Base-by-base conservation (phyloP, 2,329 filamentous ascomycete genomes). In the Colletotrichum sp. region DNA sequence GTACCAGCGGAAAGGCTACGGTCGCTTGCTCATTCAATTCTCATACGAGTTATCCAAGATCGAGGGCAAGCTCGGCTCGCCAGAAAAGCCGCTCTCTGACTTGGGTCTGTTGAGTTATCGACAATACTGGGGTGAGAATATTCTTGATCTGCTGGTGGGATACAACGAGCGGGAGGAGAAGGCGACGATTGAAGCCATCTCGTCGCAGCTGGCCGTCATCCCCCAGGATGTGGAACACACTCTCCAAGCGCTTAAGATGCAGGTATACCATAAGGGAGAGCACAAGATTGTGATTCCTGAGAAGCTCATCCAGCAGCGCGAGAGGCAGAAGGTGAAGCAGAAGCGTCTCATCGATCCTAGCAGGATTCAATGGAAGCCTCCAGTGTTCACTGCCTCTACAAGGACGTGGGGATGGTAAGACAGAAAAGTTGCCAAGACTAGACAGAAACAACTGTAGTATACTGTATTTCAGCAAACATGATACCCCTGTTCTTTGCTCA, bases 1-100 rank as follows among this genome's bases (percentile, higher is more conserved):
- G 83, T 99, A 98, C 80, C 97, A 99, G 85, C 92, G 97, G 29
- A 97, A 98, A 82, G 97, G 97, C 0, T 98, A 97, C 81, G 97
- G 98, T 29, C 93, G 95, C 76, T 89, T 99, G 15, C 90, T 99
- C 73, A 99, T 99, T 80, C 96, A 98, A 79, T 99, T 99, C 86
- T 98, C 95, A 7, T 99, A 99, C 86, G 96, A 99, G 82, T 92
- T 99, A 32, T 97, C 95, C 82, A 98, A 96, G 84, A 95, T 98
- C 75, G 98, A 99, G 86, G 94, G 94, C 80, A 99, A 98, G 85
- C 92, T 98, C 8, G 98, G 98, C 3, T 98, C 96, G 11, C 98
- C 97, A 1, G 97, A 99, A 84, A 99, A 99, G 84, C 97, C 97
- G 0, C 91, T 99, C 3, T 98, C 95, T 44, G 97, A 99, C 90